phyloP scores from a whole-genome alignment of 805 yeast genomes.

The Pichia eremophila region DNA sequence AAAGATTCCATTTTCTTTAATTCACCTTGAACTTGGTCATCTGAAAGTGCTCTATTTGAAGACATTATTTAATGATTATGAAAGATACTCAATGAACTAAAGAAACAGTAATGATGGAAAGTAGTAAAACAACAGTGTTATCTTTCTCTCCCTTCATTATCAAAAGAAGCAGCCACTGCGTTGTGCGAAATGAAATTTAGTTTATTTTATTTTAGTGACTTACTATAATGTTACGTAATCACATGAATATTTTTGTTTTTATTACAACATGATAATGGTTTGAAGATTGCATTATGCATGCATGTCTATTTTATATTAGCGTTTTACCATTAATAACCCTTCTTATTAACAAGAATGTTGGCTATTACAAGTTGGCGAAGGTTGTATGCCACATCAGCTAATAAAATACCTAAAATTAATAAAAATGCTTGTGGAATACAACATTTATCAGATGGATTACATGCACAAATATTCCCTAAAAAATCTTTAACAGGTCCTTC shows the following conservation, averaged over 20 bases:
- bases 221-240: too few species aligned
- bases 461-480: slow-evolving; percentile 50
- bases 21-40: slow-evolving; percentile 67
- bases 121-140: too few species aligned
- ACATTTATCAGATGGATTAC: slow-evolving; percentile 46
- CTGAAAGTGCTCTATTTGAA: slow-evolving; percentile 32
- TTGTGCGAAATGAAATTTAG: not conserved
- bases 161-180: not conserved
- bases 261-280: too few species aligned
- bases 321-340: too few species aligned
- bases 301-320: too few species aligned
- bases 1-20: slow-evolving; percentile 96
- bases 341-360: not conserved
- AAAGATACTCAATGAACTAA: too few species aligned
- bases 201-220: too few species aligned
- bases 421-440: slow-evolving; percentile 36
- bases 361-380: not conserved
- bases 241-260: too few species aligned
- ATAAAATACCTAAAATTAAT: not conserved
- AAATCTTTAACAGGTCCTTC: slow-evolving; percentile 21
- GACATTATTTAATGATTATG: slow-evolving; percentile 15
- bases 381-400: not conserved
- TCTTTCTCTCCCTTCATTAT: not conserved
- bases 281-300: too few species aligned
- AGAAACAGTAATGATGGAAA: too few species aligned